A percentile compares a stretch with the other conserved stretches of the same genome.
phyloP scores from a whole-genome alignment of 352 stramenopile genomes.

The Halophytophthora batemanensis region DNA sequence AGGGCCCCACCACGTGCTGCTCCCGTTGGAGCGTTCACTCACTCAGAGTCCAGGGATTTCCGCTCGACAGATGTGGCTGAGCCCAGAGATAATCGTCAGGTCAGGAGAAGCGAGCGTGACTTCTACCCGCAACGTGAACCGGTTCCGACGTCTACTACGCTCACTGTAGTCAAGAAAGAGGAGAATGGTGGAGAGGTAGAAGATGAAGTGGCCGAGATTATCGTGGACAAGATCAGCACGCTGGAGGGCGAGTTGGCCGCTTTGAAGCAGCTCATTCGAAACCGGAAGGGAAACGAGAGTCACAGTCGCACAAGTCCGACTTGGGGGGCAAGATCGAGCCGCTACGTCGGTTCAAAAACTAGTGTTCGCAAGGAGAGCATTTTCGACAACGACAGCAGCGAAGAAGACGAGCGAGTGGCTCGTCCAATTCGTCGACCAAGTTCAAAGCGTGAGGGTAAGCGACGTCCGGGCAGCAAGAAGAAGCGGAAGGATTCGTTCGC shows the following conservation, averaged over 20 bases:
- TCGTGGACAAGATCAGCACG: constrained; percentile 79
- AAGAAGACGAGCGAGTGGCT: constrained; percentile 29
- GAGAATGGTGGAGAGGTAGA: constrained; percentile 13
- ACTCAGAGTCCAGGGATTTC: constrained; percentile 9
- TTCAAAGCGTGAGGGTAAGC: constrained; percentile 9
- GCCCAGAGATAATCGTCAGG: background rate
- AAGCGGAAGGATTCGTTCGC: constrained; percentile 72
- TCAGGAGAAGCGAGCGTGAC: constrained; percentile 1
- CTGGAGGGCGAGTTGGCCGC: constrained; percentile 61
- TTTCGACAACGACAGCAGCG: constrained; percentile 63
- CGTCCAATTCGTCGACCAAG: constrained; percentile 2
- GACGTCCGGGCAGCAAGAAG: constrained; percentile 14
- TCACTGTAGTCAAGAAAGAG: background rate
- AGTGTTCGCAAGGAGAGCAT: constrained; percentile 64
- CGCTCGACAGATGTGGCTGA: background rate
- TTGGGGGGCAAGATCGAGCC: constrained; percentile 1
- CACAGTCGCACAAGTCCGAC: background rate
- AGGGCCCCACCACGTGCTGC: constrained; percentile 6
- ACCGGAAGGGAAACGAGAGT: constrained; percentile 29
- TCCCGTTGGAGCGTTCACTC: constrained; percentile 5
- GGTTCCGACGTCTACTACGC: background rate
- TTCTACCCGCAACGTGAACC: constrained; percentile 1
- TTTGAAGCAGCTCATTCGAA: constrained; percentile 66
- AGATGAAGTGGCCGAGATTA: constrained; percentile 61
- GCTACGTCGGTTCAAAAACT: constrained; percentile 6